phyloP scores from a whole-genome alignment of 352 stramenopile genomes.

The Globisporangium nagaii region DNA sequence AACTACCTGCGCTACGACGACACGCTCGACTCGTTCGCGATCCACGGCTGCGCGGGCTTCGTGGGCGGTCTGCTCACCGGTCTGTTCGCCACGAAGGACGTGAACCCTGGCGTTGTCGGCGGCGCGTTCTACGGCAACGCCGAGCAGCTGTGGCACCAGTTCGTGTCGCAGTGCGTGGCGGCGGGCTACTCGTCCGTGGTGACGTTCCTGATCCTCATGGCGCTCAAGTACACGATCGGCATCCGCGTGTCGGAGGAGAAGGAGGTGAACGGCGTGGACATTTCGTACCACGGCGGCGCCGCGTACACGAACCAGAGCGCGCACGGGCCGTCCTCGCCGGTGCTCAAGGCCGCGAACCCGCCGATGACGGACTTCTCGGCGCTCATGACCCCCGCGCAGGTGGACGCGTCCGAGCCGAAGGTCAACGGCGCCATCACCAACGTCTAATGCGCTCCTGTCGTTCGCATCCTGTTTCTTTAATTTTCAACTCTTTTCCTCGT shows the following conservation, averaged over 20 bases:
- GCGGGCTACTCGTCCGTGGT: conserved; percentile 59
- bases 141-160: conserved; percentile 20
- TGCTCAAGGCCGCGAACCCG: conserved; percentile 29
- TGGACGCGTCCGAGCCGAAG: conserved; percentile 4
- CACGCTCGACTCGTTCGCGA: conserved; percentile 73
- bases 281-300: conserved; percentile 68
- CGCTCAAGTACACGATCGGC: conserved; percentile 65
- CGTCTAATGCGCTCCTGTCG: conserved; percentile 5
- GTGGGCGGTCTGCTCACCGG: conserved; percentile 60
- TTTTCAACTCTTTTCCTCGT: neutral
- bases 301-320: conserved; percentile 52
- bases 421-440: conserved; percentile 7
- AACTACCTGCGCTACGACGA: conserved; percentile 72
- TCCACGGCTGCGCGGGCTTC: conserved; percentile 65
- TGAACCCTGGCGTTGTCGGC: conserved; percentile 26
- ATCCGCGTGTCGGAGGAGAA: conserved; percentile 73
- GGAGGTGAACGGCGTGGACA: conserved; percentile 72
- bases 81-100: conserved; percentile 45
- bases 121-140: conserved; percentile 27
- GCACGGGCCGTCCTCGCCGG: conserved; percentile 20
- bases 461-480: neutral
- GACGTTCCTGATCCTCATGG: conserved; percentile 65
- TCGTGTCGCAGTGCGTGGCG: conserved; percentile 31
- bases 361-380: conserved; percentile 20
- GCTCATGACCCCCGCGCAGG: conserved; percentile 24